Evolutionary conservation across 2,329 filamentous ascomycete species (phyloP).

Genomic region (Davidsoniella virescens): DNA sequence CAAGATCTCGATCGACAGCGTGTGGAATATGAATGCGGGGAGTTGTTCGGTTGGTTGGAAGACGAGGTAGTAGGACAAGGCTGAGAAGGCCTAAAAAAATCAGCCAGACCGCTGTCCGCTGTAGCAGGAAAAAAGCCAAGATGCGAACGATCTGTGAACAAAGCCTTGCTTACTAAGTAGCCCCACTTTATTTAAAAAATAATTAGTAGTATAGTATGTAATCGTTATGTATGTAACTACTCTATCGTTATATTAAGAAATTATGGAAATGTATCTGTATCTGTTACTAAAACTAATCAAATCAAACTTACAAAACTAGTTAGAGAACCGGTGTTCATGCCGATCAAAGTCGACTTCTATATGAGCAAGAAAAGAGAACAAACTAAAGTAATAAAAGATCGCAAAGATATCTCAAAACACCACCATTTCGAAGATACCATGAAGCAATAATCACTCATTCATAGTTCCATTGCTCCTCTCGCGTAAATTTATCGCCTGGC

Average conservation of each 20-base stretch:
- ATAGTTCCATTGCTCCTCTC: no score
- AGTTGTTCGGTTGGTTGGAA: not conserved
- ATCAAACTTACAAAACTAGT: not conserved
- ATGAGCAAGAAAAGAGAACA: not conserved
- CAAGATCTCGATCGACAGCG: not conserved
- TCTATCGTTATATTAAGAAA: not conserved
- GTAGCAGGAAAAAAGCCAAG: not conserved
- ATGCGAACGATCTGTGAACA: not conserved
- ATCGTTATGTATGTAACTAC: no score
- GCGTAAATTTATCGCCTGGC: no score
- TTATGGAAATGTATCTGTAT: not conserved
- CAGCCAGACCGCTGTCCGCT: not conserved
- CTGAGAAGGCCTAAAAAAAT: constrained; percentile 7
- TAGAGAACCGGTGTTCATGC: not conserved
- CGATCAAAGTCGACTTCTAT: not conserved
- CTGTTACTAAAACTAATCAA: not conserved
- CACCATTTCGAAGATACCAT: no score
- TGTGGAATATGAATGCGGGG: not conserved
- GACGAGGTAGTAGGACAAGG: constrained; percentile 1
- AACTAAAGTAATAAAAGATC: no score
- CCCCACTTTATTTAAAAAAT: no score
- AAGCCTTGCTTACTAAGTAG: constrained; percentile 7
- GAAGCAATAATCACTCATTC: no score
- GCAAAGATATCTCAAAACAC: no score
- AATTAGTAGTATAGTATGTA: no score